Evolutionary conservation across 2,329 filamentous ascomycete species (phyloP), one percentile per base, ranked within the genome.

Genomic region (Exutisphaerella laricina): DNA sequence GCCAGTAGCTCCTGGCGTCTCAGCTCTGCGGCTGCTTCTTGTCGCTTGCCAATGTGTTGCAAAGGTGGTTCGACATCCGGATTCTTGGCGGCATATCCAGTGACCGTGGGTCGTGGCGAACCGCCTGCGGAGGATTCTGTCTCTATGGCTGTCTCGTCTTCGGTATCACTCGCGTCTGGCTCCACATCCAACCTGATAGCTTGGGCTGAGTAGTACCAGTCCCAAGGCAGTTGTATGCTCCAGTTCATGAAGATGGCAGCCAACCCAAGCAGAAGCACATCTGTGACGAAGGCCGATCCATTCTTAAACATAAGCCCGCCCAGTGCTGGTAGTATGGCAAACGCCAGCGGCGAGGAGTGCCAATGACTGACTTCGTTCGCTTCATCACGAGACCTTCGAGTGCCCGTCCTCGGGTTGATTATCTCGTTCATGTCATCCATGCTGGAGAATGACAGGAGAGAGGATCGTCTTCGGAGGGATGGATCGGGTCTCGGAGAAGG

Each of bases 201-300:
- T 54, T 74, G 71, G 3, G 72, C 70, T 8, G 70, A 66, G 44
- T 70, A 67, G 48, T 77, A 76, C 73, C 73, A 77, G 41, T 74
- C 69, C 89, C 90, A 97, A 55, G 90, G 90, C 53, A 92, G 73
- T 43, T 87, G 83, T 31, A 96, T 84, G 36, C 86, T 89, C 87
- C 88, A 96, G 62, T 95, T 89, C 49, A 97, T 71, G 58, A 96
- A 94, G 32, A 96, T 76, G 4, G 84, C 86, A 2, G 86, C 85
- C 48, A 97, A 66, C 2, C 77, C 80, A 22, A 97, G 68, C 23
- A 97, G 71, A 56, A 92, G 83, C 20, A 94, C 67, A 64, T 97
- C 90, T 0, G 88, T 95, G 41, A 89, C 79, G 48, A 96, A 75
- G 1, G 83, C 78, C 55, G 82, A 84, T 9, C 90, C 90, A 67